These are phyloP conservation scores for Phoma sp. DNA, from an alignment of 2,329 filamentous ascomycete genomes.

Conservation along the genomic window DNA sequence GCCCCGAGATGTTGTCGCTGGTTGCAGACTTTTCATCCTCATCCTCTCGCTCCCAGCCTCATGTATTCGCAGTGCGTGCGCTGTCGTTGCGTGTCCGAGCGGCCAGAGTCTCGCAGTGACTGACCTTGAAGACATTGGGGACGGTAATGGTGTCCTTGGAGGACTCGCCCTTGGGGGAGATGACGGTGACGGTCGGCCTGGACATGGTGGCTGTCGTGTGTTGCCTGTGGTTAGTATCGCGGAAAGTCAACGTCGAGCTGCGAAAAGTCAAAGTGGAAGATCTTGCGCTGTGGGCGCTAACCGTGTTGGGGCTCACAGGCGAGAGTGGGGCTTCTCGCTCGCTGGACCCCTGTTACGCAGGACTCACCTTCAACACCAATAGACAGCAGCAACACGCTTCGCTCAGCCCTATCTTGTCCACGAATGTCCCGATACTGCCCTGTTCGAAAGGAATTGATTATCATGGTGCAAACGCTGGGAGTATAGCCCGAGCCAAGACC, in stretches of 20 bases:
- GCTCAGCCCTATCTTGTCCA: not conserved
- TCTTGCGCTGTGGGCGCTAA: no score
- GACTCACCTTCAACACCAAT: not conserved
- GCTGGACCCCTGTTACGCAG: not conserved
- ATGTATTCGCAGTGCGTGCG: slow-evolving; percentile 19
- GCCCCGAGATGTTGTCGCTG: not conserved
- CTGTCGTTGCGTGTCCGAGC: slow-evolving; percentile 8
- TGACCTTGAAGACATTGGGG: slow-evolving; percentile 87
- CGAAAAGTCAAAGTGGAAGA: not conserved
- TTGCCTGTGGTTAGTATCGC: slow-evolving; percentile 39
- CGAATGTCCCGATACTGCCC: no score
- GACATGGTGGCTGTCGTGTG: slow-evolving; percentile 63
- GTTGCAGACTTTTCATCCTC: not conserved
- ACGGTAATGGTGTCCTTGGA: slow-evolving; percentile 88
- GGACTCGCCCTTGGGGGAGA: slow-evolving; percentile 93
- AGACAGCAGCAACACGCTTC: not conserved
- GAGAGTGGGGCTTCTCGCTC: not conserved
- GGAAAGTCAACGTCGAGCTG: slow-evolving; percentile 10
- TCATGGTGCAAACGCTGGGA: no score
- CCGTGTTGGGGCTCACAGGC: no score
- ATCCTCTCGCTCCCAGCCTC: slow-evolving; percentile 5
- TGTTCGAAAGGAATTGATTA: no score
- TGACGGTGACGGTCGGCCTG: slow-evolving; percentile 96
- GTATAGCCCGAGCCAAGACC: no score
- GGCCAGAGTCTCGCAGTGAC: slow-evolving; percentile 17